phyloP scores from a whole-genome alignment of 257 asterid genomes.

The Solanum pimpinellifolium region DNA sequence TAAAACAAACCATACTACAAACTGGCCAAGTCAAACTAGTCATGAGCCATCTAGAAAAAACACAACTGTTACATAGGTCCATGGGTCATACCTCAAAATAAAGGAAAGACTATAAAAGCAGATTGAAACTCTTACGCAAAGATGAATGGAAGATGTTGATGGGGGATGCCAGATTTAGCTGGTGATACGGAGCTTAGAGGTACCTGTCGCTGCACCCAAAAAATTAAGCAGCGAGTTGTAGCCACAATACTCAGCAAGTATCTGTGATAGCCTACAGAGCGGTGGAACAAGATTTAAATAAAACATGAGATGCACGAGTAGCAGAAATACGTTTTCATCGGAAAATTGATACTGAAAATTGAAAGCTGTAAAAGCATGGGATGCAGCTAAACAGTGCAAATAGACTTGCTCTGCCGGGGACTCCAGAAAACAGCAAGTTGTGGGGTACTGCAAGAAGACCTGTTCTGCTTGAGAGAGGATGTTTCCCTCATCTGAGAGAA shows the following conservation, averaged over 20 bases:
- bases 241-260: neutral
- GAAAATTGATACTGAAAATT: neutral
- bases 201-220: neutral
- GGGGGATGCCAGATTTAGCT: neutral
- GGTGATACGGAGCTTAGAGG: neutral
- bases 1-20: neutral
- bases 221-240: neutral
- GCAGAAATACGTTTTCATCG: neutral
- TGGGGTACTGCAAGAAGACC: neutral
- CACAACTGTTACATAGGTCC: neutral
- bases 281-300: neutral
- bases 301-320: neutral
- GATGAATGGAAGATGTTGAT: neutral
- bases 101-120: neutral
- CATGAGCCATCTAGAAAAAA: neutral
- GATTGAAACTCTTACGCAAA: neutral
- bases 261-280: neutral
- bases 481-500: neutral
- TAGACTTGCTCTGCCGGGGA: neutral
- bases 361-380: neutral
- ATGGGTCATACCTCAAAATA: neutral
- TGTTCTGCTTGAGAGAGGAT: neutral
- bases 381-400: neutral
- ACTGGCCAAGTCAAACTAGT: neutral
- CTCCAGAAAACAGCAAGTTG: neutral